Conservation (phyloP, 2,329 filamentous ascomycete genomes). For the Fusarium pseudocircinatum region DNA sequence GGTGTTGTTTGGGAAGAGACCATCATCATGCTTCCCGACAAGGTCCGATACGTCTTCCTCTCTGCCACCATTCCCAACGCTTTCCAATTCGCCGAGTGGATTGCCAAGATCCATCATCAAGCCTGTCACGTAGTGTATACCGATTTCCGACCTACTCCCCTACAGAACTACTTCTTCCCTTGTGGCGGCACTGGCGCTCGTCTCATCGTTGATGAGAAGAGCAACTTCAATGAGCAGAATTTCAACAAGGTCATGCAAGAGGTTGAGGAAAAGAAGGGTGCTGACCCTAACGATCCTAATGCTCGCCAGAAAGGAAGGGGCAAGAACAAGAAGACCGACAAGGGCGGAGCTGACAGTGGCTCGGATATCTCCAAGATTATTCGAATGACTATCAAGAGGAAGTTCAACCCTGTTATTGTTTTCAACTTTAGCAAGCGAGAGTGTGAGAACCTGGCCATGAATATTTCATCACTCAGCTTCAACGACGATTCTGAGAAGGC, state of each 20-base stretch:
- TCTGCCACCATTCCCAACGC: conserved; percentile 98
- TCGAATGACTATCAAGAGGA: conserved; percentile 98
- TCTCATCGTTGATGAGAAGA: conserved; percentile 95
- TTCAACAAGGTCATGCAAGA: conserved; percentile 95
- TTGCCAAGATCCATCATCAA: conserved; percentile 96
- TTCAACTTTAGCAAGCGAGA: conserved; percentile 99
- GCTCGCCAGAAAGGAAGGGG: conserved; percentile 87
- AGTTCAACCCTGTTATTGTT: conserved; percentile 97
- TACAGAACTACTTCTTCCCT: conserved; percentile 98
- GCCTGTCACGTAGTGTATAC: conserved; percentile 99
- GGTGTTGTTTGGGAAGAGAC: conserved; percentile 99
- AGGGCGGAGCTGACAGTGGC: conserved; percentile 79
- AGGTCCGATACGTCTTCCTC: conserved; percentile 97
- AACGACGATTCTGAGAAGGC: conserved; percentile 96
- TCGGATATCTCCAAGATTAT: conserved; percentile 97
- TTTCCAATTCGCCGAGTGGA: conserved; percentile 99
- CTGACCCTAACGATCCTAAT: conserved; percentile 80
- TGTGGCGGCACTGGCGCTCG: conserved; percentile 92
- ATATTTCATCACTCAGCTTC: conserved; percentile 88
- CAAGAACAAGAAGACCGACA: conserved; percentile 91
- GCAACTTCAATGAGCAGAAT: conserved; percentile 94
- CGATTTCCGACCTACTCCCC: conserved; percentile 93
- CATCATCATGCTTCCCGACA: conserved; percentile 96
- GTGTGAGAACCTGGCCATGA: conserved; percentile 88
- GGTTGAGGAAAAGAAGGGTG: conserved; percentile 87